Percentiles rank a stretch among this genome's conserved stretches.
These are phyloP conservation scores for Trypanosoma brucei DNA, from an alignment of 208 protist species.

Conservation along the genomic window DNA sequence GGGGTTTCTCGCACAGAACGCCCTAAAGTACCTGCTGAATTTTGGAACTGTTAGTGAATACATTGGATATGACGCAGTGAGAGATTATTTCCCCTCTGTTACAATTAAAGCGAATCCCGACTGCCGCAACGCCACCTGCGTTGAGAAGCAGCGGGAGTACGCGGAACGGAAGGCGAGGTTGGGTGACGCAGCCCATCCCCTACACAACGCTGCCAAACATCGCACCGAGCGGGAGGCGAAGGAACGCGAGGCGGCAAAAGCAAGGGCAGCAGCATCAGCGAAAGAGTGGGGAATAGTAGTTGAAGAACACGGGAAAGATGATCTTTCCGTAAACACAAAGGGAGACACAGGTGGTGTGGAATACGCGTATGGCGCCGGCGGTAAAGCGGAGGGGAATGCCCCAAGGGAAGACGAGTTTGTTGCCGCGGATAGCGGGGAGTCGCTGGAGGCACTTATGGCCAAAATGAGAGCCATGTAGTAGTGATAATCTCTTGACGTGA, in stretches of 20 bases:
- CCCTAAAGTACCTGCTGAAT: conserved; percentile 92
- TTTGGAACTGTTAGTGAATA: conserved; percentile 94
- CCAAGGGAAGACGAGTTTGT: conserved; percentile 25
- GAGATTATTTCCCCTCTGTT: conserved; percentile 93
- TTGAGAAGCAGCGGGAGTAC: conserved; percentile 69
- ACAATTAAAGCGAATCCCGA: conserved; percentile 89
- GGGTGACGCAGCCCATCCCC: conserved; percentile 53
- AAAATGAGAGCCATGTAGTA: conserved; percentile 53
- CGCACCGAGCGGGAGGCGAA: conserved; percentile 36
- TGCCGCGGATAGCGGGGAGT: conserved; percentile 12
- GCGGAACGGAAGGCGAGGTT: conserved; percentile 17
- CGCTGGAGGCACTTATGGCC: conserved; percentile 66
- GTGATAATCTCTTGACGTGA: not conserved
- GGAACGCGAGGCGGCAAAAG: conserved; percentile 32
- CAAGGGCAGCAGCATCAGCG: conserved; percentile 43
- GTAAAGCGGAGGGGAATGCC: conserved; percentile 2
- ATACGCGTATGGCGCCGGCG: conserved; percentile 29
- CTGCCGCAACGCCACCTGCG: conserved; percentile 77
- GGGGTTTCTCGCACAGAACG: conserved; percentile 94
- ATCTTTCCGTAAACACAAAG: conserved; percentile 8
- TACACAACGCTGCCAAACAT: conserved; percentile 41
- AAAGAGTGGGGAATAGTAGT: conserved; percentile 83
- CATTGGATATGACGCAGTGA: conserved; percentile 94
- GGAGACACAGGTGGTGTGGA: conserved; percentile 21
- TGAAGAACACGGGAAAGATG: conserved; percentile 28